These are phyloP conservation scores for Fusarium subtropicale DNA, from an alignment of 2,329 filamentous ascomycete species.

Conservation along the genomic window DNA sequence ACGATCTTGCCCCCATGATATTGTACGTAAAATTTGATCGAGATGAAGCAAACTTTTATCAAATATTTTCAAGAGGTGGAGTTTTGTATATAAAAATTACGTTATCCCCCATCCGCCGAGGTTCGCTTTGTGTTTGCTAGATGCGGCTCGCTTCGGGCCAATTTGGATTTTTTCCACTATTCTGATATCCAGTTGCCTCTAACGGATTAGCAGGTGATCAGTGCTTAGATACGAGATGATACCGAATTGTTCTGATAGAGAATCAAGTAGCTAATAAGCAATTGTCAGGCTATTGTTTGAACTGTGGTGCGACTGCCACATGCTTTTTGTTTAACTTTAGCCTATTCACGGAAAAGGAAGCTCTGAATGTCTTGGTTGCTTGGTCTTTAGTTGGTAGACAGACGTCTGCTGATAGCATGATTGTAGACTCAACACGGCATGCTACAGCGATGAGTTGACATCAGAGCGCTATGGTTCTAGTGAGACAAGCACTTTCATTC, in stretches of 20 bases:
- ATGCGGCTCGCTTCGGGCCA: slow-evolving; percentile 15
- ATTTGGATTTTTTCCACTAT: not conserved
- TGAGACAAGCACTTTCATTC: not conserved
- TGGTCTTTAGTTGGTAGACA: not conserved
- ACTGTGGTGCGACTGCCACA: not conserved
- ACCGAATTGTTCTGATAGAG: not conserved
- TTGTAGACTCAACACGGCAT: not conserved
- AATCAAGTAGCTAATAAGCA: not conserved
- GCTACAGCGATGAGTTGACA: not conserved
- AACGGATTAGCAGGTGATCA: slow-evolving; percentile 8
- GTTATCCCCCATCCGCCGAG: slow-evolving; percentile 21
- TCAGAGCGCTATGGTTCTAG: not conserved
- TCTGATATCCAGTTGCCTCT: slow-evolving; percentile 2
- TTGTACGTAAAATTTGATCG: slow-evolving; percentile 22
- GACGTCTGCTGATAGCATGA: not conserved
- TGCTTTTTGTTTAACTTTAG: not conserved
- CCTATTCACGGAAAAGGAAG: not conserved
- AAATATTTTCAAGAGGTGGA: slow-evolving; percentile 8
- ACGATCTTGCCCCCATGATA: not conserved
- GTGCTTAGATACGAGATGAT: slow-evolving; percentile 2
- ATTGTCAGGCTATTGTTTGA: not conserved
- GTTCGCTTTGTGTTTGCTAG: slow-evolving; percentile 19
- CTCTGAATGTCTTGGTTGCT: not conserved
- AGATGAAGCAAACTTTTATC: slow-evolving; percentile 23
- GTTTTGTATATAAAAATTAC: slow-evolving; percentile 20